Evolutionary conservation across 164 flowering plant genomes (phyloP).

Genomic region (Tetracentron sinense): DNA sequence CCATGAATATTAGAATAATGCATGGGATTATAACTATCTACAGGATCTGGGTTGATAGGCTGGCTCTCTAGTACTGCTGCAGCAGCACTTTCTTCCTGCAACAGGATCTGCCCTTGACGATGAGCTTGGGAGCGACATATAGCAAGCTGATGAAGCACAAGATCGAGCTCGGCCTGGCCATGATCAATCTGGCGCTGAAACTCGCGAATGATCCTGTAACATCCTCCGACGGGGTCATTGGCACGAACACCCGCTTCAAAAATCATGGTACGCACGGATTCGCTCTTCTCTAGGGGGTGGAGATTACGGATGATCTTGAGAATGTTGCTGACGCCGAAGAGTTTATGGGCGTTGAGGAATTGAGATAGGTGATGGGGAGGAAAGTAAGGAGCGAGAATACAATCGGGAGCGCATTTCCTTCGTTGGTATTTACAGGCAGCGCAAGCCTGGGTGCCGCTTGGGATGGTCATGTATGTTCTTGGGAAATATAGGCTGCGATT

Average conservation of each 20-base stretch:
- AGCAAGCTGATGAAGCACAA: constrained; percentile 37
- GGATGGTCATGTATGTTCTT: no score
- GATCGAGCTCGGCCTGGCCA: constrained; percentile 35
- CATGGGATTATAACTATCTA: not conserved
- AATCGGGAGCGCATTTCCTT: constrained; percentile 60
- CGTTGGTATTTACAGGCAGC: constrained; percentile 80
- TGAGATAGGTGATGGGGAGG: constrained; percentile 51
- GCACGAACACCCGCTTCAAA: constrained; percentile 54
- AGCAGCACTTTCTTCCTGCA: not conserved
- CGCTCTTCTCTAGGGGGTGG: constrained; percentile 26
- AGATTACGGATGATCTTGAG: constrained; percentile 40
- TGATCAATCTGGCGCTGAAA: constrained; percentile 33
- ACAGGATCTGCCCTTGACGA: not conserved
- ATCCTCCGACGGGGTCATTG: constrained; percentile 60
- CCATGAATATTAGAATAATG: no score
- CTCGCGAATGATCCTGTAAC: constrained; percentile 30
- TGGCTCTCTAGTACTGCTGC: not conserved
- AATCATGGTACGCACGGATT: constrained; percentile 57
- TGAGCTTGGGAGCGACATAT: constrained; percentile 26
- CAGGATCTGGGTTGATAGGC: not conserved
- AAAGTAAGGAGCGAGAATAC: constrained; percentile 64
- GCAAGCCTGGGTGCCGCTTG: constrained; percentile 45
- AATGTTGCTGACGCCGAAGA: constrained; percentile 75
- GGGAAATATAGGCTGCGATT: constrained; percentile 28
- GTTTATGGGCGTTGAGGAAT: constrained; percentile 61